Base-by-base conservation (phyloP, 208 protist genomes). In the Polymyxa betae region DNA sequence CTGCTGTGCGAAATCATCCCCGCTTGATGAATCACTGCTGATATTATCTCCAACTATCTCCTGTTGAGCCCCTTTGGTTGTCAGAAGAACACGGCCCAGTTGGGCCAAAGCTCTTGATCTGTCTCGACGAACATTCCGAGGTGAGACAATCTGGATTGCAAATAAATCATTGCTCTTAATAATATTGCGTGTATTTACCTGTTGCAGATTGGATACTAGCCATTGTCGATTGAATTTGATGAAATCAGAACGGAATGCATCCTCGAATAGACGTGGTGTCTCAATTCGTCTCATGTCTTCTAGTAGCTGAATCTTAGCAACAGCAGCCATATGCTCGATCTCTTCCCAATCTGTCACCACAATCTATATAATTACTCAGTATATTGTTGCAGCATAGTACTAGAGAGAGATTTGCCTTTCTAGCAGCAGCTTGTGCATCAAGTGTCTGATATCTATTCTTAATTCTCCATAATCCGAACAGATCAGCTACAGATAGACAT, bases 1-100 rank as follows among this genome's bases (percentile, higher is more conserved):
- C n/a, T 35, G 35, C 40, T 82, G 35, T 40, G n/a, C 72, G 72
- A 82, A 82, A 5, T 82, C 72, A 43, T 82, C 72, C 12, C 72
- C 72, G 35, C 72, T 82, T 35, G 72, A 82, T n/a, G 72, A 82
- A 82, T 82, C 72, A n/a, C 72, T 82, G n/a, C 72, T 82, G 72
- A 82, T n/a, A 20, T 45, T n/a, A 60, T 5, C 49, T 29, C 5
- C 49, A 43, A 35, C 72, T 20, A 5, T n/a, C n/a, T 82, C 72
- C 72, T 82, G 16, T 66, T 66, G 54, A 16, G 16, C 54, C 16
- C 35, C 40, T 43, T 82, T 82, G 72, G 35, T 43, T 5, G 40
- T 43, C 16, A 82, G 72, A 5, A 82, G n/a, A 20, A 82, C 72
- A 5, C 72, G 72, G 35, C 72, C 72, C 5, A 82, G 72, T 82